Conservation (phyloP, 129 eudicot species). For the Logfia minima region DNA sequence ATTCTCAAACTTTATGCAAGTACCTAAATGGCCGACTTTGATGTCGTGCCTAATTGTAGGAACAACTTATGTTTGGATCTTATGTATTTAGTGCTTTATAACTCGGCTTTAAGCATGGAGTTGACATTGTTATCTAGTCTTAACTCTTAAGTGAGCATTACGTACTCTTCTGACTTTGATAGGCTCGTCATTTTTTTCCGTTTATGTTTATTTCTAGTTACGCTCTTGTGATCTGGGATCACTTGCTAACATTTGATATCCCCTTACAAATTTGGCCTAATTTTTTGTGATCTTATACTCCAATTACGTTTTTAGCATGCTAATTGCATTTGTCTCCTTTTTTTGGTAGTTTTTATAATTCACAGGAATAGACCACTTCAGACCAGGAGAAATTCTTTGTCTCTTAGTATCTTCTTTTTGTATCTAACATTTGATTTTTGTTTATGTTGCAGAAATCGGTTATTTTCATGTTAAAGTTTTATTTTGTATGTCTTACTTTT, state of each 20-base stretch:
- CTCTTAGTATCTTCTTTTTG: conserved; percentile 11
- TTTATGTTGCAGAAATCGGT: conserved; percentile 35
- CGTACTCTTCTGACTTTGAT: not conserved
- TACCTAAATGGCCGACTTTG: conserved; percentile 47
- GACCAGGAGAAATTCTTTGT: conserved; percentile 16
- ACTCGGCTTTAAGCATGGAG: conserved; percentile 44
- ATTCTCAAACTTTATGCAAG: conserved; percentile 37
- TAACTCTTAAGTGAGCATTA: conserved; percentile 15
- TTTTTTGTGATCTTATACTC: not conserved
- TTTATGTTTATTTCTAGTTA: conserved; percentile 1
- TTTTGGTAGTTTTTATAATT: conserved; percentile 34
- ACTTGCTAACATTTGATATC: not conserved
- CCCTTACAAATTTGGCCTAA: not conserved
- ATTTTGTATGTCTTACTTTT: not conserved
- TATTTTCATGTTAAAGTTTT: not conserved
- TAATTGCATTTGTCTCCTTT: conserved; percentile 30
- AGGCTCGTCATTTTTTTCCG: not conserved
- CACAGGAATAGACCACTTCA: conserved; percentile 39
- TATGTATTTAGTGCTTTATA: conserved; percentile 45
- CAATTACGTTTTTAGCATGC: conserved; percentile 17
- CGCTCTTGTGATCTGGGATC: not conserved
- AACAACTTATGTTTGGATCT: conserved; percentile 47
- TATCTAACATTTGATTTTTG: conserved; percentile 3
- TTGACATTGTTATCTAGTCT: conserved; percentile 39
- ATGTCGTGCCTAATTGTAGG: conserved; percentile 60